Evolutionary conservation across 148 eudicot genomes (phyloP).

Genomic region (Arbutus unedo): DNA sequence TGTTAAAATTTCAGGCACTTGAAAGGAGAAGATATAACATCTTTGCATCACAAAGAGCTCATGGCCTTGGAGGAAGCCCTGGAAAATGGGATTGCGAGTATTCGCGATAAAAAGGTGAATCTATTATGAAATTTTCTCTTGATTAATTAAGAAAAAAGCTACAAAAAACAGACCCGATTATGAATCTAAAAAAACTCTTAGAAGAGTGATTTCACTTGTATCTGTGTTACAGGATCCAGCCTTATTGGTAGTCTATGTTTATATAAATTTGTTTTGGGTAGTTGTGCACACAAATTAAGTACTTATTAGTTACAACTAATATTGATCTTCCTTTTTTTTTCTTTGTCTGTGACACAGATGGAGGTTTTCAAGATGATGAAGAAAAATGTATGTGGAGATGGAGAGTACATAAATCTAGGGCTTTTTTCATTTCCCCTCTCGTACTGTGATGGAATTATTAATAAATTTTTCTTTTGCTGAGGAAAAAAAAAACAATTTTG

Average conservation of each 20-base stretch:
- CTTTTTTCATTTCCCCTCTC: background rate
- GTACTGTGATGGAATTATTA: too few relatives aligned
- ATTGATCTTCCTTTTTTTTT: background rate
- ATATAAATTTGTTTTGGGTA: too few relatives aligned
- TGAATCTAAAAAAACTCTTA: background rate
- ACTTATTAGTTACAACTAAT: background rate
- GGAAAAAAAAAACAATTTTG: too few relatives aligned
- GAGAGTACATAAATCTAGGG: background rate
- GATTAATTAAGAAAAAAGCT: background rate
- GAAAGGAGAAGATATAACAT: slow-evolving; percentile 70
- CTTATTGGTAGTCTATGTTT: background rate
- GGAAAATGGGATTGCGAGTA: slow-evolving; percentile 42
- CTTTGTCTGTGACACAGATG: slow-evolving; percentile 36
- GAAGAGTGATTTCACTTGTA: background rate
- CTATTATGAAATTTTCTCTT: background rate
- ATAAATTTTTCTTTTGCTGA: too few relatives aligned
- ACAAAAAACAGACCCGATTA: background rate
- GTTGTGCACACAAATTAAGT: background rate
- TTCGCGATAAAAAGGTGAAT: slow-evolving; percentile 54
- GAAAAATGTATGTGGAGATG: slow-evolving; percentile 46
- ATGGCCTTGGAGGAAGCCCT: slow-evolving; percentile 59
- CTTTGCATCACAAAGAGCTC: slow-evolving; percentile 56
- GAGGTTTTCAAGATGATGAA: slow-evolving; percentile 39
- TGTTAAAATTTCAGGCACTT: slow-evolving; percentile 47
- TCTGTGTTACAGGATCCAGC: background rate